Evolutionary conservation across 495 filamentous ascomycete genomes (phyloP), one percentile per base, ranked within the genome.

Genomic region (Lophiostoma macrostomum): DNA sequence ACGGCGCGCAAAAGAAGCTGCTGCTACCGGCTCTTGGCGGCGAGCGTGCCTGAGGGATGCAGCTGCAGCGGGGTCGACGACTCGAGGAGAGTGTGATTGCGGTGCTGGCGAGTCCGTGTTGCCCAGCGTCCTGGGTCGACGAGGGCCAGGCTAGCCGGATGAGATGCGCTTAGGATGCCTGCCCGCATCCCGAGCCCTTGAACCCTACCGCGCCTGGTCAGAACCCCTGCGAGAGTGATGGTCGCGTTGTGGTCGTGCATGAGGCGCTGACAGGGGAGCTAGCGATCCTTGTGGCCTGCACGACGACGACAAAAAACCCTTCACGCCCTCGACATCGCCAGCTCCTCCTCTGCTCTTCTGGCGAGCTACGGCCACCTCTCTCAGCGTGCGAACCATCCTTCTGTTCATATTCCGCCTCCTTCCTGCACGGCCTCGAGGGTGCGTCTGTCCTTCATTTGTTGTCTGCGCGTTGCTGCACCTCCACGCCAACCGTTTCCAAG

Each of bases 371-470:
- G 36, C 35, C 49, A 40, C 38, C 18, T 2, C 19, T 19, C 25
- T 20, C 29, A 25, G 6, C 47, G 12, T 14, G 22, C 36, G 29
- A 8, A 7, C 34, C 34, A 14, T 37, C 34, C 20, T 18, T 42
- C 7, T 19, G 22, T 24, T 18, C 12, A 38, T 10, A 38, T n/a
- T n/a, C n/a, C 29, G 29, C n/a, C n/a, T n/a, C n/a, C 8, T 32
- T 8, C 35, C 35, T 38, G 35, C 22, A 16, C 36, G 34, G 4
- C 20, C 6, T 8, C 3, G 34, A 16, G 31, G 13, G 32, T 27
- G 36, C 43, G 27, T 18, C 11, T 25, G 49, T 52, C 49, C 24
- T 40, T 52, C 49, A 30, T 52, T 52, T 42, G 36, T 52, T 52
- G n/a, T n/a, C n/a, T n/a, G n/a, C n/a, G n/a, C n/a, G n/a, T n/a